Conservation (phyloP, 2,329 filamentous ascomycete species). For the Pyrenochaeta sp. region DNA sequence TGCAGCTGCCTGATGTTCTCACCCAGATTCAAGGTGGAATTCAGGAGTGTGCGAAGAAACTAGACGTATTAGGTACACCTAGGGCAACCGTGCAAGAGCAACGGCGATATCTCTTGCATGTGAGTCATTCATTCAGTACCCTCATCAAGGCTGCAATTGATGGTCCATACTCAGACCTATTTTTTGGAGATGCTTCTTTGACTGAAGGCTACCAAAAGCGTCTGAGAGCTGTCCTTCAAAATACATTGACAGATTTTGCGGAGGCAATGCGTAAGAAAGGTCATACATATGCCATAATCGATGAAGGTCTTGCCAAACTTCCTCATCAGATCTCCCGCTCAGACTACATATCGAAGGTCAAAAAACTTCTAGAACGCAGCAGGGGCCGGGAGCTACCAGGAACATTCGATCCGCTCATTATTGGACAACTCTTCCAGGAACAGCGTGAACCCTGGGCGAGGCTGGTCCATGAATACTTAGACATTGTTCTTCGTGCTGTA, state of each 20-base stretch:
- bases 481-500: constrained; percentile 12
- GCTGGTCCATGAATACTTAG: constrained; percentile 4
- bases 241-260: constrained; percentile 25
- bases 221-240: constrained; percentile 33
- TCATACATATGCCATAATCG: constrained; percentile 23
- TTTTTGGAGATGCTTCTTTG: constrained; percentile 53
- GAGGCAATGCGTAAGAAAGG: constrained; percentile 23
- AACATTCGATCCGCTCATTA: constrained; percentile 31
- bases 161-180: constrained; percentile 55
- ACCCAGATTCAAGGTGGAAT: constrained; percentile 28
- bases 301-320: constrained; percentile 4
- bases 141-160: constrained; percentile 59
- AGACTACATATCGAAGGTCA: constrained; percentile 31
- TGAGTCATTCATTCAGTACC: constrained; percentile 53
- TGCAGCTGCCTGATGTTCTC: constrained; percentile 39
- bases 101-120: constrained; percentile 56
- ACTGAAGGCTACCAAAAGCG: constrained; percentile 25
- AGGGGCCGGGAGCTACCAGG: constrained; percentile 32
- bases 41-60: constrained; percentile 21
- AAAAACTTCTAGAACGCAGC: constrained; percentile 24
- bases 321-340: constrained; percentile 21
- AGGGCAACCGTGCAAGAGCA: constrained; percentile 59
- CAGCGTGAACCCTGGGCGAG: constrained; percentile 27
- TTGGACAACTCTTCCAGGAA: constrained; percentile 29
- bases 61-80: constrained; percentile 60